Base-by-base conservation (phyloP, 1,139 yeast species). In the Kurtzmaniella quercitrusa region DNA sequence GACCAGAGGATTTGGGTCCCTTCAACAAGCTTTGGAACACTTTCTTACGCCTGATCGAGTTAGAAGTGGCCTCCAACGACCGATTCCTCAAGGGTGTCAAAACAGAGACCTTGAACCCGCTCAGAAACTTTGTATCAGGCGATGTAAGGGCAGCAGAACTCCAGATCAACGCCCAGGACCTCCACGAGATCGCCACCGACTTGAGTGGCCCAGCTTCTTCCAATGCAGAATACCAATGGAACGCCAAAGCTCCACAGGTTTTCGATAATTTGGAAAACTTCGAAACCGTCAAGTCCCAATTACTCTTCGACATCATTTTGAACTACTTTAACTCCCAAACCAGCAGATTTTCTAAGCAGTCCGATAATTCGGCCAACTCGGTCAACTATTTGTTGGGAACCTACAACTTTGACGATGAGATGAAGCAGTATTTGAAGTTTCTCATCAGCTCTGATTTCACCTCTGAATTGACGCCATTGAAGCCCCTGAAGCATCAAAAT, bases 211-310 rank as follows among this genome's bases (percentile, higher is more conserved):
- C 51, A 16, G 49, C 49, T 17, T 45, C 51, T 40, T 52, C 60
- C 24, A 58, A 65, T 49, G 68, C 73, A 29, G 77, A 72, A 47
- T 65, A 69, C 44, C 66, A 66, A 51, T 90, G 96, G 95, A 84
- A 81, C 50, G 70, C 77, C 46, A 82, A 83, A 59, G 93, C 95
- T 1, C 94, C 96, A 1, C 81, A 75, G 50, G 78, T 85, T 34
- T 84, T 88, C 58, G 86, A 84, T 53, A 80, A 80, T 54, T 82
- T 90, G 60, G 95, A 89, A 62, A 73, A 72, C 49, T 82, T 83
- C 52, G 96, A 91, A 60, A 75, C 70, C 47, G 70, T 70, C 48
- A 82, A 95, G 58, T 73, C 86, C 48, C 76, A 77, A 44, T 69
- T 82, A 55, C 62, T 89, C 44, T 85, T 88, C 57, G 86, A 86